phyloP scores from a whole-genome alignment of 2,329 filamentous ascomycete genomes.

The Trichoderma guizhouense region DNA sequence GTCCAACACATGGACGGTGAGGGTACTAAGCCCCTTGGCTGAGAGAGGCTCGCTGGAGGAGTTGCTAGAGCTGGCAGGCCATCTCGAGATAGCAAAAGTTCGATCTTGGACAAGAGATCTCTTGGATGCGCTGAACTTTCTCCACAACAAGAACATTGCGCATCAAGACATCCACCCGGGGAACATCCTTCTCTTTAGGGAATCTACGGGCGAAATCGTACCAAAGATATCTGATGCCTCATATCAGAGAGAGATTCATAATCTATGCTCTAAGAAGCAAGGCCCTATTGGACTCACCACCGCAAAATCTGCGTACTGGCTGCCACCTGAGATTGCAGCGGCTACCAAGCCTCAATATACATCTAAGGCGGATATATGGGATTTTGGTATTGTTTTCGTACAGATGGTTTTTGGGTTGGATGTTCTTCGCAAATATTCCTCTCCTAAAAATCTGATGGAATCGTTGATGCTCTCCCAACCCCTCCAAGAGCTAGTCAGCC shows the following conservation, averaged over 20 bases:
- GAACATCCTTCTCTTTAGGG: slow-evolving; percentile 75
- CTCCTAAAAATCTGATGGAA: slow-evolving; percentile 70
- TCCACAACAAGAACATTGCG: slow-evolving; percentile 78
- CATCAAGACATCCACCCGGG: slow-evolving; percentile 79
- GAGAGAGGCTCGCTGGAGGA: slow-evolving; percentile 81
- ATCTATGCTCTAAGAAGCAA: slow-evolving; percentile 53
- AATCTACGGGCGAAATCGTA: slow-evolving; percentile 63
- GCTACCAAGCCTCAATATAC: slow-evolving; percentile 61
- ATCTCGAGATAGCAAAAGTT: slow-evolving; percentile 69
- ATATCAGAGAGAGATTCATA: slow-evolving; percentile 66
- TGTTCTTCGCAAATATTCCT: slow-evolving; percentile 71
- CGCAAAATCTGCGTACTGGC: slow-evolving; percentile 77
- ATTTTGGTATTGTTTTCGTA: slow-evolving; percentile 84
- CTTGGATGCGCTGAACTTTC: slow-evolving; percentile 80
- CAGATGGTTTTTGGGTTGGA: slow-evolving; percentile 92
- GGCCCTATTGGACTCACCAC: slow-evolving; percentile 52
- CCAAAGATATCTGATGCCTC: slow-evolving; percentile 73
- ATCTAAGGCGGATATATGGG: slow-evolving; percentile 89
- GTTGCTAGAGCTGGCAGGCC: slow-evolving; percentile 73
- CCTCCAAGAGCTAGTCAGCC: slow-evolving; percentile 74
- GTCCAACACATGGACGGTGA: slow-evolving; percentile 63
- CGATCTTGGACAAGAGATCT: slow-evolving; percentile 90
- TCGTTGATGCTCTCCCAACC: slow-evolving; percentile 69
- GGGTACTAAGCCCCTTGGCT: slow-evolving; percentile 70
- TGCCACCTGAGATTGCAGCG: slow-evolving; percentile 70